These are phyloP conservation scores for Nannochloropsis oceanica DNA, from an alignment of 108 stramenopile species.

Conservation along the genomic window DNA sequence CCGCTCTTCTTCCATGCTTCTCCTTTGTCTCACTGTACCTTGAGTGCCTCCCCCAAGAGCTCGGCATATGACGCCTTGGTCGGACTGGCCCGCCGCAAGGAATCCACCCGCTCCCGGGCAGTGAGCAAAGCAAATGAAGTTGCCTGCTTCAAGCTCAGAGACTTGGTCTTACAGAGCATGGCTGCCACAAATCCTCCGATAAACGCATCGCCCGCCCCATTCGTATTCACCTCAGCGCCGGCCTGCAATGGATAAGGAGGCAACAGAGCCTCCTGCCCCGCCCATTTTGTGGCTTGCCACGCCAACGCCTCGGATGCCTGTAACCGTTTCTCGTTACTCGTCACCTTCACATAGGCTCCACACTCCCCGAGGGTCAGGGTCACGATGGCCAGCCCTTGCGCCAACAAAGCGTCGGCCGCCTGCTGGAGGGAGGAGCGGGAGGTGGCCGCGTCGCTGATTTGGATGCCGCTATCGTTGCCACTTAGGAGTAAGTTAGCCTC, in stretches of 20 bases:
- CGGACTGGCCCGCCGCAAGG: neutral
- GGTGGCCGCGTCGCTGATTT: neutral
- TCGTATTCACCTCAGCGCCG: conserved; percentile 11
- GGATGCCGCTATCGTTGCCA: neutral
- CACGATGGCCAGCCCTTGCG: conserved; percentile 17
- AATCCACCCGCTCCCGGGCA: neutral
- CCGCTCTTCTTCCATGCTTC: neutral
- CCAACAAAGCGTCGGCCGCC: conserved; percentile 17
- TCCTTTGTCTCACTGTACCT: neutral
- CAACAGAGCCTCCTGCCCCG: neutral
- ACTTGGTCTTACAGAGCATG: neutral
- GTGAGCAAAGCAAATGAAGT: neutral
- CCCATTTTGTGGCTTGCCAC: conserved; percentile 17
- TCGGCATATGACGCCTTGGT: neutral
- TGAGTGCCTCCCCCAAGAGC: neutral
- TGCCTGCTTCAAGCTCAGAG: neutral
- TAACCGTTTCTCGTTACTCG: neutral
- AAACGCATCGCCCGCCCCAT: conserved; percentile 29
- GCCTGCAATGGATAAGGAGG: conserved; percentile 5
- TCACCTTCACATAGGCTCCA: conserved; percentile 21
- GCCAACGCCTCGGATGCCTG: conserved; percentile 1
- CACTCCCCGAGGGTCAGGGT: conserved; percentile 12
- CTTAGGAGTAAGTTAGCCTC: conserved; percentile 26
- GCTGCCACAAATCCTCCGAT: conserved; percentile 12
- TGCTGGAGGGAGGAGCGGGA: neutral